These are phyloP conservation scores for Schwanniomyces yamadae DNA, from an alignment of 805 yeast species.

Conservation along the genomic window DNA sequence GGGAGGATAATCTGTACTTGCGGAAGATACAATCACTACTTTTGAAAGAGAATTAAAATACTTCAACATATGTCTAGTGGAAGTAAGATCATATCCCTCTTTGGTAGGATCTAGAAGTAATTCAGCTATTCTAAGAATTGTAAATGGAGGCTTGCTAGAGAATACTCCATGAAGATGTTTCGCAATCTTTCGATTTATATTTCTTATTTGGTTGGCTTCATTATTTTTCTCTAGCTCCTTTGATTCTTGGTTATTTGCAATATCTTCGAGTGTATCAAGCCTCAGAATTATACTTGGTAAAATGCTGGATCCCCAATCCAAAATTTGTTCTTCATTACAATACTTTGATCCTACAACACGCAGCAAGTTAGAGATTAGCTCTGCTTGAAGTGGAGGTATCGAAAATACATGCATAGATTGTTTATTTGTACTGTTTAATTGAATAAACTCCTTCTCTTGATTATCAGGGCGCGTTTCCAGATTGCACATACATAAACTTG, in stretches of 20 bases:
- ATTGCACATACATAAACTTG: too few relatives aligned
- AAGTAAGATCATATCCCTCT: conserved; percentile 31
- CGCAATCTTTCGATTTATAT: conserved; percentile 25
- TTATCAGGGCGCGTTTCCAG: too few relatives aligned
- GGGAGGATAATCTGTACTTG: conserved; percentile 23
- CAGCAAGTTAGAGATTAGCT: neutral
- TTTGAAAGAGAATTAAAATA: conserved; percentile 43
- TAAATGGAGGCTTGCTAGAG: conserved; percentile 46
- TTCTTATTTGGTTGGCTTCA: neutral
- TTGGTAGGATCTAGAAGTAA: conserved; percentile 38
- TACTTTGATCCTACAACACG: neutral
- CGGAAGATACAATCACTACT: conserved; percentile 29
- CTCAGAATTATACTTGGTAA: conserved; percentile 11
- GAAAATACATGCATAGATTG: neutral
- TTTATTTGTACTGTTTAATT: too few relatives aligned
- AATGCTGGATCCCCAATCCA: conserved; percentile 10
- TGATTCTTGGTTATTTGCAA: conserved; percentile 4
- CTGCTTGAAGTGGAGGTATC: conserved; percentile 5
- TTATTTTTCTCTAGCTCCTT: neutral
- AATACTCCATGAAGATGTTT: conserved; percentile 28
- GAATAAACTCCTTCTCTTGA: too few relatives aligned
- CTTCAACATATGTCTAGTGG: conserved; percentile 34
- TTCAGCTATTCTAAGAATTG: conserved; percentile 48
- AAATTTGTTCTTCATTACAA: neutral
- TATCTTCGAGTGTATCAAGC: conserved; percentile 6